phyloP scores from a whole-genome alignment of 805 yeast genomes.

The Myxozyma sirexii region DNA sequence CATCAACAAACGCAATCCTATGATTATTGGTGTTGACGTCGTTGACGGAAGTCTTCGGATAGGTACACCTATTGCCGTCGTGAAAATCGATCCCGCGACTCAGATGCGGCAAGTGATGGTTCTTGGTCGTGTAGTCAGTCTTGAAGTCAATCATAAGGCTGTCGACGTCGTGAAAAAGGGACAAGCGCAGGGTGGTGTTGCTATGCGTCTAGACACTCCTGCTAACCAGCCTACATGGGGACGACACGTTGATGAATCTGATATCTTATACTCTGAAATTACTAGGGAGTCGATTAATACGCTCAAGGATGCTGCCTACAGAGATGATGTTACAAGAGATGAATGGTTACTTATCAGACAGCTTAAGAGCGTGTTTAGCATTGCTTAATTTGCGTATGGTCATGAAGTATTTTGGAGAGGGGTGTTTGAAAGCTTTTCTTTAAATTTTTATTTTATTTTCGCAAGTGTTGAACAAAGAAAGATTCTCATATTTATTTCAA shows the following conservation, averaged over 20 bases:
- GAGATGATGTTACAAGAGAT: conserved; percentile 89
- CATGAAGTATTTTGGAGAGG: background rate
- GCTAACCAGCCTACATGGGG: conserved; percentile 96
- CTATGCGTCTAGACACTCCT: conserved; percentile 94
- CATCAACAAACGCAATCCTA: conserved; percentile 97
- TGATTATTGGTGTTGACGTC: conserved; percentile 99
- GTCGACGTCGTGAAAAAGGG: conserved; percentile 83
- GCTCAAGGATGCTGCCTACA: conserved; percentile 97
- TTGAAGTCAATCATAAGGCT: conserved; percentile 94
- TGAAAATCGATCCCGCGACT: conserved; percentile 83
- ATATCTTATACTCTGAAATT: conserved; percentile 84
- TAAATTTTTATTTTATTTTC: background rate
- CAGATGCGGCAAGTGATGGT: conserved; percentile 67
- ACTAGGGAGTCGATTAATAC: conserved; percentile 91
- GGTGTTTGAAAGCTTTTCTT: background rate
- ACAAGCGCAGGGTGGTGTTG: conserved; percentile 96
- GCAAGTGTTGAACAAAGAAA: too few species aligned
- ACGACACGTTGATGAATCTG: conserved; percentile 95
- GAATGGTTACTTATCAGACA: conserved; percentile 93
- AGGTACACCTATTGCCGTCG: conserved; percentile 96
- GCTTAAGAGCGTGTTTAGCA: conserved; percentile 85
- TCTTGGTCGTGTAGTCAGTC: conserved; percentile 86
- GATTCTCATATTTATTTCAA: too few species aligned
- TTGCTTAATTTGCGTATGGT: conserved; percentile 51
- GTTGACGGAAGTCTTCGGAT: conserved; percentile 83